Conservation (phyloP, 2,329 filamentous ascomycete genomes). For the Fonsecaea nubica region DNA sequence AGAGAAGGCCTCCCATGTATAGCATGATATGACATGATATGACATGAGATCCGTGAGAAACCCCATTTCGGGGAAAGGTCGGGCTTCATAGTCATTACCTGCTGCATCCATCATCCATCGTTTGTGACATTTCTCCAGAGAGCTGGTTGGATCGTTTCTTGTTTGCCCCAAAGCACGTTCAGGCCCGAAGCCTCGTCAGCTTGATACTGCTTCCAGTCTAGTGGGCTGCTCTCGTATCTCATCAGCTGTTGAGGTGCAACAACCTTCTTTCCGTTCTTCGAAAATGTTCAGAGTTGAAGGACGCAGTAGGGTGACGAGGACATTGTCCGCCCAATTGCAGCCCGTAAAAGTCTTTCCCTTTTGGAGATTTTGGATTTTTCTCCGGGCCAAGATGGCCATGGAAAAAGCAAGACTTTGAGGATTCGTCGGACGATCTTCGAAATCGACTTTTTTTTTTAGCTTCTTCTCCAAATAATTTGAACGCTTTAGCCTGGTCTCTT, state of each 20-base stretch:
- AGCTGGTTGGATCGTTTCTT: neutral
- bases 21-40: neutral
- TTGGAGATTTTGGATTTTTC: neutral
- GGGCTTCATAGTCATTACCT: neutral
- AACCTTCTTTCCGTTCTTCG: neutral
- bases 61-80: conserved; percentile 3
- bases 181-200: neutral
- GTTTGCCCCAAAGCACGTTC: neutral
- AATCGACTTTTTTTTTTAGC: neutral
- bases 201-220: neutral
- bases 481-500: neutral
- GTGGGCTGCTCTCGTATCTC: neutral
- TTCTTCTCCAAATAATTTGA: no score
- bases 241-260: neutral
- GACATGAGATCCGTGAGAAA: neutral
- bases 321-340: neutral
- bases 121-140: neutral
- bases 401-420: neutral
- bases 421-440: neutral
- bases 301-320: neutral
- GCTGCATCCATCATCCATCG: neutral
- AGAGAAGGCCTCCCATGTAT: neutral
- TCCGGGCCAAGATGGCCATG: no score
- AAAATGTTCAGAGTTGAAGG: neutral
- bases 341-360: neutral